These are phyloP conservation scores for Excoecaria cochinchinensis DNA, from an alignment of 345 rosid genomes.

Conservation along the genomic window DNA sequence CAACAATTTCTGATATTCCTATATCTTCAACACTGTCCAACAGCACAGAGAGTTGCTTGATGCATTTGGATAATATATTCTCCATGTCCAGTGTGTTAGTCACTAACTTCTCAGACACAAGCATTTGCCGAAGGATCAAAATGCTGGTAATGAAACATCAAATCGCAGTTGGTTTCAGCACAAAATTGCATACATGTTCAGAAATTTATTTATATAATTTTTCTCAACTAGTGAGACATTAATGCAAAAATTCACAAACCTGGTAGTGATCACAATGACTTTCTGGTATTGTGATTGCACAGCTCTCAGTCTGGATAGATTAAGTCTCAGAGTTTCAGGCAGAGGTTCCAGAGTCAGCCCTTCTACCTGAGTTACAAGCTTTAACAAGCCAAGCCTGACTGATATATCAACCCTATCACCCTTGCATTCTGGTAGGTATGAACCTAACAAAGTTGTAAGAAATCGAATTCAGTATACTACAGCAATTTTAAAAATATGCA, in stretches of 20 bases:
- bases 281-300: slow-evolving; percentile 22
- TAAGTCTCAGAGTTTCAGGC: slow-evolving; percentile 15
- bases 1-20: slow-evolving; percentile 14
- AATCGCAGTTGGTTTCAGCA: background rate
- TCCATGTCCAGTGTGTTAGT: slow-evolving; percentile 7
- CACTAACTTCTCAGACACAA: slow-evolving; percentile 8
- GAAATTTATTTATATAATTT: background rate
- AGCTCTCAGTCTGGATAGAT: slow-evolving; percentile 9
- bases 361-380: slow-evolving; percentile 10
- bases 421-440: slow-evolving; percentile 5
- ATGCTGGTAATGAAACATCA: background rate
- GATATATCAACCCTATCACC: slow-evolving; percentile 11
- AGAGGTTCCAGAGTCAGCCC: slow-evolving; percentile 14
- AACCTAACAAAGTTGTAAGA: background rate
- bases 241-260: background rate
- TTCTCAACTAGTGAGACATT: background rate
- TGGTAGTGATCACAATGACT: slow-evolving; percentile 8
- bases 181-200: background rate
- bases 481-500: background rate
- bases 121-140: slow-evolving; percentile 12
- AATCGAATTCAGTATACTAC: background rate
- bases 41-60: background rate
- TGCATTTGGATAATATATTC: background rate
- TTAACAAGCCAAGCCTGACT: slow-evolving; percentile 15
- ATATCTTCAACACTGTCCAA: slow-evolving; percentile 9